phyloP scores from a whole-genome alignment of 257 asterid genomes.

The Eustoma russellianum region DNA sequence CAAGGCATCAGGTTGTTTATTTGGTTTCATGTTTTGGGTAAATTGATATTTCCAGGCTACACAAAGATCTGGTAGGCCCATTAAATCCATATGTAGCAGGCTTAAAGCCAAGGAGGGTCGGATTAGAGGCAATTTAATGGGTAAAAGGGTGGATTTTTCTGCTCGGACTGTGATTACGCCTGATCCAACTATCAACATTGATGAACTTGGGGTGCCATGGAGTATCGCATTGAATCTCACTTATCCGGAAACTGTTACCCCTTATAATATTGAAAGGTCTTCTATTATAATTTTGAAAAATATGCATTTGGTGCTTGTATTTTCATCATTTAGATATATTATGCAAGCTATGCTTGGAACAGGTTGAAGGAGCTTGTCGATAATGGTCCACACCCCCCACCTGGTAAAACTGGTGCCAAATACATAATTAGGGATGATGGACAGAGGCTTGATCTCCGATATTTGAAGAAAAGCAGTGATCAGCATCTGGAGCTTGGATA shows the following conservation, averaged over 20 bases:
- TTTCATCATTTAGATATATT: slow-evolving; percentile 9
- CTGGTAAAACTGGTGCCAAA: slow-evolving; percentile 98
- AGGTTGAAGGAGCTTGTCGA: slow-evolving; percentile 99
- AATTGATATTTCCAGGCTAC: slow-evolving; percentile 58
- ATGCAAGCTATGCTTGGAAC: slow-evolving; percentile 15
- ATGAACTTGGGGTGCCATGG: slow-evolving; percentile 98
- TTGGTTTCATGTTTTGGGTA: slow-evolving; percentile 11
- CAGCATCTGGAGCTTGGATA: slow-evolving; percentile 95
- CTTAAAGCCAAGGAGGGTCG: slow-evolving; percentile 98
- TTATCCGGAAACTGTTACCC: slow-evolving; percentile 98
- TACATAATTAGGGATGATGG: slow-evolving; percentile 98
- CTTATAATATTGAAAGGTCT: slow-evolving; percentile 94
- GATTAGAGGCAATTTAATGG: slow-evolving; percentile 97
- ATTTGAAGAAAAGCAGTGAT: slow-evolving; percentile 95
- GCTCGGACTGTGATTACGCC: slow-evolving; percentile 99
- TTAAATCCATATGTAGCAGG: slow-evolving; percentile 95
- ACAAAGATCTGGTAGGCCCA: slow-evolving; percentile 96
- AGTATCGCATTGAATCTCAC: slow-evolving; percentile 97
- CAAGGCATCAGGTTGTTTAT: neutral
- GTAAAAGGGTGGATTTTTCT: slow-evolving; percentile 95
- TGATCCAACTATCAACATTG: slow-evolving; percentile 95
- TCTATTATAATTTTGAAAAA: slow-evolving; percentile 4
- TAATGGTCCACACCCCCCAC: slow-evolving; percentile 99
- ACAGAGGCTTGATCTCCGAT: slow-evolving; percentile 98
- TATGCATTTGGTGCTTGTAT: neutral